phyloP scores from a whole-genome alignment of 176 grass and related monocot species.

The Triticum monococcum region DNA sequence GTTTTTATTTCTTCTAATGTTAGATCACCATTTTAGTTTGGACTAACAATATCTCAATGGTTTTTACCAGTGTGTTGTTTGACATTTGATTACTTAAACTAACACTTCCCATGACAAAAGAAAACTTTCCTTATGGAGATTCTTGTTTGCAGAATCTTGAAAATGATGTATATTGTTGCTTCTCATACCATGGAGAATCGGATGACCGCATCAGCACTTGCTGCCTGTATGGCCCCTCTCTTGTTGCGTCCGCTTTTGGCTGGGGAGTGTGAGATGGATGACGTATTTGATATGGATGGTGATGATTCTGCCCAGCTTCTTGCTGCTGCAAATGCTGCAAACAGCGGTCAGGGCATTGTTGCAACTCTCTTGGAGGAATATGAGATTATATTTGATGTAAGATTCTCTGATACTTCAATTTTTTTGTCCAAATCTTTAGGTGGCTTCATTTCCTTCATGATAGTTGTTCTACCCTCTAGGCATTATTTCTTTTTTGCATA shows the following conservation, averaged over 20 bases:
- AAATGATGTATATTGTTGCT: constrained; percentile 92
- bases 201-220: constrained; percentile 95
- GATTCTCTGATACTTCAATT: constrained; percentile 38
- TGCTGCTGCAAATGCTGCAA: constrained; percentile 96
- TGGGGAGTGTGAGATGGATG: constrained; percentile 99
- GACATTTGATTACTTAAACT: constrained; percentile 3
- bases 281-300: constrained; percentile 77
- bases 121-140: constrained; percentile 18
- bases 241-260: constrained; percentile 95
- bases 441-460: not conserved
- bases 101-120: constrained; percentile 6
- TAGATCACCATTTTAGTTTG: not conserved
- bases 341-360: constrained; percentile 90
- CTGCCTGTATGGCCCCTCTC: constrained; percentile 98
- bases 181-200: constrained; percentile 84
- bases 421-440: not conserved
- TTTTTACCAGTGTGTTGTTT: constrained; percentile 2
- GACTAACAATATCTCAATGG: not conserved
- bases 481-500: constrained; percentile 1
- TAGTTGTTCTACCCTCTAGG: constrained; percentile 21
- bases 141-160: constrained; percentile 68
- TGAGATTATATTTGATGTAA: constrained; percentile 92
- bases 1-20: not conserved
- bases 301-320: constrained; percentile 98
- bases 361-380: constrained; percentile 91